These are phyloP conservation scores for Mortierella sp. DNA, from an alignment of 371 early-diverging fungal species.

Conservation along the genomic window DNA sequence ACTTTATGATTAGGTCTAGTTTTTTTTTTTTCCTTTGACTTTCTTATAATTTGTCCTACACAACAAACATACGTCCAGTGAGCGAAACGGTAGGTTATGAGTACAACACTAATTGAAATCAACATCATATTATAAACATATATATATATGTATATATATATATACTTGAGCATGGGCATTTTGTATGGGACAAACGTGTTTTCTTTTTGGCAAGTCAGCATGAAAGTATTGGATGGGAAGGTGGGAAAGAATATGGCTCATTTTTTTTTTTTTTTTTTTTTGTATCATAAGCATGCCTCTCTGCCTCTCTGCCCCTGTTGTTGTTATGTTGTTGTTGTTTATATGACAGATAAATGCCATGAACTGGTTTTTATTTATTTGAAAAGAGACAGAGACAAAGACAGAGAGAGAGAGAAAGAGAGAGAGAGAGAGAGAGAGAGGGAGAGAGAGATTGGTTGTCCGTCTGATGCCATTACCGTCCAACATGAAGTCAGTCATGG, in stretches of 20 bases:
- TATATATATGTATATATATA: not conserved
- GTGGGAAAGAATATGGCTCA: not conserved
- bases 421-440: too few species aligned
- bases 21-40: not conserved
- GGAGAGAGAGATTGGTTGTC: not conserved
- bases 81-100: constrained; percentile 5
- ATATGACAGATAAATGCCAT: too few species aligned
- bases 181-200: too few species aligned
- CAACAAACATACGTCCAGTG: not conserved
- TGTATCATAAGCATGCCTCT: not conserved
- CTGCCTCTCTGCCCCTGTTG: too few species aligned
- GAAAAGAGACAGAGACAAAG: too few species aligned
- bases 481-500: not conserved
- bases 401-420: too few species aligned
- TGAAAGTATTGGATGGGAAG: not conserved
- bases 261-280: constrained; percentile 1
- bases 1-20: too few species aligned
- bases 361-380: too few species aligned
- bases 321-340: too few species aligned
- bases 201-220: too few species aligned
- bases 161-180: not conserved
- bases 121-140: not conserved
- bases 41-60: constrained; percentile 2
- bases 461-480: constrained; percentile 2
- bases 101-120: not conserved